Base-by-base conservation (phyloP, 768 basidiomycete species). In the Russula olivacea region DNA sequence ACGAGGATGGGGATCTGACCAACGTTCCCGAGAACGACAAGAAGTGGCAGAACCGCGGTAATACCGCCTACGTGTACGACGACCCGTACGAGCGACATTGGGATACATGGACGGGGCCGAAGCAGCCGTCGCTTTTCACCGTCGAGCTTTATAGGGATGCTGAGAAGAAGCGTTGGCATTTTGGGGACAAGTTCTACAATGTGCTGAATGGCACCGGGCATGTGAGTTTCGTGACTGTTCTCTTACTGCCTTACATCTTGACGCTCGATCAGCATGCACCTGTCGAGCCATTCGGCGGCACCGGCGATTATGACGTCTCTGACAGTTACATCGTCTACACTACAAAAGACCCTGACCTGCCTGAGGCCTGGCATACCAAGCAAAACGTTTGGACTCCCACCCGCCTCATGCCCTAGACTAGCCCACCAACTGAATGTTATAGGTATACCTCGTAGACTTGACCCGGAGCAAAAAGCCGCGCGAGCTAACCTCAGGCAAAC, bases 221-320 rank as follows among this genome's bases (percentile, higher is more conserved):
- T 75, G 92, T 92, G 36, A 74, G 60, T 85, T 49, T 59, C 21
- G 15, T 17, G 63, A 41, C 11, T 25, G 38, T 40, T 28, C 21
- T 3, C n/a, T 32, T 48, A 23, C 49, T 32, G 25, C 17, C 25
- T 38, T 14, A 28, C 10, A 11, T 15, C 23, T 30, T 64, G 19
- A 58, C 21, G 8, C 11, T 43, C 15, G 14, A 32, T 14, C 32
- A 91, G 89, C 79, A 82, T 70, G 73, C 79, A 21, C 92, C 91
- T 19, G 88, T 93, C 49, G 88, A 91, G 69, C 90, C 93, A 8
- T 93, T 94, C 67, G 93, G 92, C n/a, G 89, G 85, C 49, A 81
- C 83, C 1, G 85, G 88, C 64, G 87, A 94, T 75, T 91, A 90
- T 70, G 86, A 90, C 70, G 79, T 91, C 32, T 89, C 88, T 5